Evolutionary conservation across 140 eudicot genomes (phyloP).

Genomic region (Stevia rebaudiana): DNA sequence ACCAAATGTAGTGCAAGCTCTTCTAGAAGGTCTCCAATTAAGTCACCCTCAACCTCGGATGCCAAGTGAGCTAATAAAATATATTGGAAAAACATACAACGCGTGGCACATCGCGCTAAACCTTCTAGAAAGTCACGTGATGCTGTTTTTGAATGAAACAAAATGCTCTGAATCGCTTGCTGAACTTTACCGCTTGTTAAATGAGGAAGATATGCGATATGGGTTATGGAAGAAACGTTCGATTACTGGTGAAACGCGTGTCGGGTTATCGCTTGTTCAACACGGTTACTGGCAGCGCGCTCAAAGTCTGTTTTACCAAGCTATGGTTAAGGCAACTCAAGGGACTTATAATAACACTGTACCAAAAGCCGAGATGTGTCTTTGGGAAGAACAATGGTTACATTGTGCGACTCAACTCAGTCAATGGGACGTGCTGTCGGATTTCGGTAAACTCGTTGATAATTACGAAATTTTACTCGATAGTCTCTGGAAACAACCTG

Average conservation of each 20-base stretch:
- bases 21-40: slow-evolving; percentile 93
- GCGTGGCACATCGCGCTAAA: slow-evolving; percentile 97
- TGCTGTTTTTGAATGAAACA: slow-evolving; percentile 76
- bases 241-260: slow-evolving; percentile 84
- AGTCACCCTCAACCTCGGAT: slow-evolving; percentile 99
- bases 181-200: slow-evolving; percentile 92
- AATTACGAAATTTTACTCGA: slow-evolving; percentile 88
- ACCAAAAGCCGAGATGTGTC: slow-evolving; percentile 99
- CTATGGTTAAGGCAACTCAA: slow-evolving; percentile 98
- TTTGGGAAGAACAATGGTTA: slow-evolving; percentile 99
- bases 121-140: slow-evolving; percentile 88
- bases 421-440: slow-evolving; percentile 95
- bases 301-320: slow-evolving; percentile 91
- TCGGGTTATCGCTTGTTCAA: slow-evolving; percentile 95
- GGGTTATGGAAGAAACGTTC: slow-evolving; percentile 96
- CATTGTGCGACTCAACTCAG: slow-evolving; percentile 90
- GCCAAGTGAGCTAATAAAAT: slow-evolving; percentile 97
- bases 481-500: slow-evolving; percentile 98
- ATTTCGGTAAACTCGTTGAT: slow-evolving; percentile 85
- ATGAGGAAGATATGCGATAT: slow-evolving; percentile 98
- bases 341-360: slow-evolving; percentile 95
- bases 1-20: slow-evolving; percentile 99
- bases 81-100: slow-evolving; percentile 92
- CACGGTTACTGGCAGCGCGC: slow-evolving; percentile 99
- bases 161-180: slow-evolving; percentile 97